Percentiles rank a stretch among this genome's conserved stretches.
These are phyloP conservation scores for Forsythia suspensa DNA, from an alignment of 257 asterid genomes.

Conservation along the genomic window DNA sequence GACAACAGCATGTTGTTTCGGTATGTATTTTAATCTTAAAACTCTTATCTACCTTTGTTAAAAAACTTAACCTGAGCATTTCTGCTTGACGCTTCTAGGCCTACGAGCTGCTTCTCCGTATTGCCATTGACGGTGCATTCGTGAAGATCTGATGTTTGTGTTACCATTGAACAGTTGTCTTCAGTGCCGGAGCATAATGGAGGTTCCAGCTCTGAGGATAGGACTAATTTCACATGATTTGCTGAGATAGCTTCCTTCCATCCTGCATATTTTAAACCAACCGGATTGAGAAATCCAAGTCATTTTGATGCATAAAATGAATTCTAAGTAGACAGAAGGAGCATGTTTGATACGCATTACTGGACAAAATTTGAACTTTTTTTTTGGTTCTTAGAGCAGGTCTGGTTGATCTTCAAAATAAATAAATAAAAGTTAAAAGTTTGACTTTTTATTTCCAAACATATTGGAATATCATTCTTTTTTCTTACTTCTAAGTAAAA, in stretches of 20 bases:
- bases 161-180: slow-evolving; percentile 7
- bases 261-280: slow-evolving; percentile 38
- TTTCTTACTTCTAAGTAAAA: too few species aligned
- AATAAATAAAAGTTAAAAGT: too few species aligned
- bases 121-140: slow-evolving; percentile 14
- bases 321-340: too few species aligned
- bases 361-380: too few species aligned
- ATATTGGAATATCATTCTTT: too few species aligned
- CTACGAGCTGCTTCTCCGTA: slow-evolving; percentile 19
- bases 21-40: slow-evolving; percentile 34
- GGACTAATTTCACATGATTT: slow-evolving; percentile 48
- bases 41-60: slow-evolving; percentile 29
- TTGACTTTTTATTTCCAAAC: too few species aligned
- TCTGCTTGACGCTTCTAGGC: background rate
- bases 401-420: too few species aligned
- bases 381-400: too few species aligned
- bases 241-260: slow-evolving; percentile 54
- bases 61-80: slow-evolving; percentile 25
- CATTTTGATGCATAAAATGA: background rate
- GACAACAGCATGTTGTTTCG: slow-evolving; percentile 32
- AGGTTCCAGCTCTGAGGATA: slow-evolving; percentile 31
- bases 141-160: slow-evolving; percentile 22
- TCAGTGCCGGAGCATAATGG: slow-evolving; percentile 18
- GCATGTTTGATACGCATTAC: too few species aligned
- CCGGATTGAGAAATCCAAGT: background rate